A percentile compares a stretch with the other conserved stretches of the same genome.
Evolutionary conservation across 306 rosid genomes (phyloP).

Genomic region (Dicorynia guianensis): DNA sequence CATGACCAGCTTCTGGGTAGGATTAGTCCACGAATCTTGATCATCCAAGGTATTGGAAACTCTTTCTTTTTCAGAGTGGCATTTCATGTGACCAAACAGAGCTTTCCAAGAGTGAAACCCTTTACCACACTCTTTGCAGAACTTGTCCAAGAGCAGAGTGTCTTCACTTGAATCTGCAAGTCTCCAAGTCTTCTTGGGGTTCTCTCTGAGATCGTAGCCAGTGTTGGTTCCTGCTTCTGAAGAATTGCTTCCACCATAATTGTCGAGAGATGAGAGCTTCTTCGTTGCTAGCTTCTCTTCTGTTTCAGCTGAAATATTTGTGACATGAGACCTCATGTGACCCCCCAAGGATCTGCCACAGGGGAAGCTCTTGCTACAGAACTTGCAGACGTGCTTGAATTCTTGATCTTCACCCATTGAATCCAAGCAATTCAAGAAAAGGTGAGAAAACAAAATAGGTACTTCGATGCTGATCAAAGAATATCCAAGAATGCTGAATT

Average conservation of each 20-base stretch:
- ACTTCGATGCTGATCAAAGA: constrained; percentile 31
- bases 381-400: constrained; percentile 59
- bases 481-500: constrained; percentile 28
- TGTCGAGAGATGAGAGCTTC: constrained; percentile 37
- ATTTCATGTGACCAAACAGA: constrained; percentile 70
- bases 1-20: constrained; percentile 39
- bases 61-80: constrained; percentile 61
- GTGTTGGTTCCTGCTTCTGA: constrained; percentile 35
- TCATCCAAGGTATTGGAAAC: constrained; percentile 46
- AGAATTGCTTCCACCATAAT: constrained; percentile 4
- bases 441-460: constrained; percentile 18
- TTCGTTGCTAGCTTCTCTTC: constrained; percentile 39
- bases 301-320: constrained; percentile 33
- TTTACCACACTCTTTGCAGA: constrained; percentile 68
- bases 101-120: constrained; percentile 67
- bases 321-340: constrained; percentile 75
- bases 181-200: constrained; percentile 65
- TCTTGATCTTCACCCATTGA: constrained; percentile 54
- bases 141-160: constrained; percentile 39
- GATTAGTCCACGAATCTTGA: constrained; percentile 58
- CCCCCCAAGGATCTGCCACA: constrained; percentile 82
- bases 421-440: constrained; percentile 1
- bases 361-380: constrained; percentile 63
- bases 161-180: constrained; percentile 46
- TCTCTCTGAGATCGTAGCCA: constrained; percentile 66